phyloP scores from a whole-genome alignment of 768 basidiomycete genomes.

The Trametes cinnabarina region DNA sequence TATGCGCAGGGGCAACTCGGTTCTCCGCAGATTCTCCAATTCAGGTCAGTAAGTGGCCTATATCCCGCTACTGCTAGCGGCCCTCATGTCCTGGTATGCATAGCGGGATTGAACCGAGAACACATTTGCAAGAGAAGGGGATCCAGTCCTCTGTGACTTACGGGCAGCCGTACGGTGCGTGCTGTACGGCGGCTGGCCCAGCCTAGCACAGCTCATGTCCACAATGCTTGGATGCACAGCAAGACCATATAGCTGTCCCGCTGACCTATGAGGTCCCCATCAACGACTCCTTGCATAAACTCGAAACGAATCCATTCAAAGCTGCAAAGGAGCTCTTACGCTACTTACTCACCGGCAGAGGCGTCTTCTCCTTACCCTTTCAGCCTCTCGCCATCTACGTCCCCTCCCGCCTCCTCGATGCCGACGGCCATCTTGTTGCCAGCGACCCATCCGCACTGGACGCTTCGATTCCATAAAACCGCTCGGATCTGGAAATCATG shows the following conservation, averaged over 20 bases:
- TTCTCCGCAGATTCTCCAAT: not conserved
- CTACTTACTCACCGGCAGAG: slow-evolving; percentile 10
- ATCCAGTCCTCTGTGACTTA: not conserved
- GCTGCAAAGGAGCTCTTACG: slow-evolving; percentile 2
- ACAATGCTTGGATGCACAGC: not conserved
- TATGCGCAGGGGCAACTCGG: not conserved
- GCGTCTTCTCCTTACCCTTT: slow-evolving; percentile 1
- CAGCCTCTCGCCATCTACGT: not conserved
- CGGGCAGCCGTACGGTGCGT: no score
- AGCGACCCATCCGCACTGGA: not conserved
- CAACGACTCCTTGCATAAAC: slow-evolving; percentile 2
- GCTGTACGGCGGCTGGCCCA: no score
- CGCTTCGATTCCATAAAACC: slow-evolving; percentile 2
- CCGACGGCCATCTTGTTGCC: not conserved
- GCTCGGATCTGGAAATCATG: slow-evolving; percentile 40
- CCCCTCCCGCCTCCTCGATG: slow-evolving; percentile 2
- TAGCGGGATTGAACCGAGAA: not conserved
- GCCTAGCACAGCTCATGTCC: not conserved
- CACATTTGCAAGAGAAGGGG: not conserved
- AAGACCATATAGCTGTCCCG: slow-evolving; percentile 13
- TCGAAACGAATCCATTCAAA: not conserved
- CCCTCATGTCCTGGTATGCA: not conserved
- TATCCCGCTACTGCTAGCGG: not conserved
- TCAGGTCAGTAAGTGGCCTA: not conserved
- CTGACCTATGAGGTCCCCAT: slow-evolving; percentile 6